Base-by-base conservation (phyloP, 2,329 filamentous ascomycete genomes). In the Cercospora sp. region DNA sequence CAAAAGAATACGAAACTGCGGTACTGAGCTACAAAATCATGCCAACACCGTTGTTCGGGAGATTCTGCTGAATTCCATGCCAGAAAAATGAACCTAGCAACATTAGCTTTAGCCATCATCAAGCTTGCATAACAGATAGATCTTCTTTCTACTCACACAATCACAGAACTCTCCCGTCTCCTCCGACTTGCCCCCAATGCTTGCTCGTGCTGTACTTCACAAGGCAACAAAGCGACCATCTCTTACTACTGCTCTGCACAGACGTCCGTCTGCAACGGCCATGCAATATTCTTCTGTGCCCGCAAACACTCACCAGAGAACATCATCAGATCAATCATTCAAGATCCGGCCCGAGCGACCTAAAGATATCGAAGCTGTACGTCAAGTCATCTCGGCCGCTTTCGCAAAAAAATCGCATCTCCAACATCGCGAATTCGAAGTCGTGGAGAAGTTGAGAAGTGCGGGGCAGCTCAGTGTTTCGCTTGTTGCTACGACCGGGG, bases 331-430 rank as follows among this genome's bases (percentile, higher is more conserved):
- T 5, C 7, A 23, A 53, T 13, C 20, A 30, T 59, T 59, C 55
- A 33, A 23, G 28, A 59, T 59, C 55, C 55, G 28, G 31, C 30
- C 9, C 31, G 55, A 59, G 30, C 28, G 31, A 10, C 2, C 55
- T 13, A 4, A 20, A 18, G 55, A 59, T 16, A 1, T 2, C 0
- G 16, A 33, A 18, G 36, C 26, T 18, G 55, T 64, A n/a, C 60
- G 58, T 5, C 45, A 65, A 20, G 48, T 61, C 0, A 39, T 68
- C 51, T 4, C 5, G 7, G 63, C 62, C 6, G 63, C 66, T 13
- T 68, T 68, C 45, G 63, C 58, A 5, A 48, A 59, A 23, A 68
- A 68, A 61, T 68, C 66, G 7, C 66, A 65, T 45, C 66, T 68
- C 13, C 33, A 63, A 4, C 63, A 68, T 51, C 31, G 61, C 36